phyloP scores from a whole-genome alignment of 441 rosid genomes.

The Lepidium campestre region DNA sequence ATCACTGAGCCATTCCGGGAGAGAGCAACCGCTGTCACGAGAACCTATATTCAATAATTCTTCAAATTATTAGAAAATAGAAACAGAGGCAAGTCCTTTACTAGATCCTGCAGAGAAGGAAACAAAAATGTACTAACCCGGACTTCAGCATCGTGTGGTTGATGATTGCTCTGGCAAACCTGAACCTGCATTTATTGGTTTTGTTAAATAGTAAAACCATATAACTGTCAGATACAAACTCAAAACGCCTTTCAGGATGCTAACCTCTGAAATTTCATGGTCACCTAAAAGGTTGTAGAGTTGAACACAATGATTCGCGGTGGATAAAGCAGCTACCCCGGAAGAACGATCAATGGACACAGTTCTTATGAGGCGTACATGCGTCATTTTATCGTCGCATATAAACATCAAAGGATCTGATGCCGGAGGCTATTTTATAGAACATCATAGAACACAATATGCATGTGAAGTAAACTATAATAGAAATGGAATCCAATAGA shows the following conservation, averaged over 20 bases:
- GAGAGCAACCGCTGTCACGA: slow-evolving; percentile 68
- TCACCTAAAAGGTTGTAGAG: slow-evolving; percentile 82
- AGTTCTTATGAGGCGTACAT: no score
- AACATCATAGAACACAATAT: no score
- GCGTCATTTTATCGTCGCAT: no score
- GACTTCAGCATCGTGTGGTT: slow-evolving; percentile 84
- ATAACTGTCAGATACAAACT: neutral
- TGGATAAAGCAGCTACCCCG: slow-evolving; percentile 74
- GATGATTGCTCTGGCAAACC: slow-evolving; percentile 96
- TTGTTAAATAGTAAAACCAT: slow-evolving; percentile 20
- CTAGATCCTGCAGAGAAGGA: neutral
- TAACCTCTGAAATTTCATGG: slow-evolving; percentile 81
- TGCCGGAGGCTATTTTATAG: no score
- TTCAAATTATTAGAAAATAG: slow-evolving; percentile 16
- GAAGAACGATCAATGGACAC: slow-evolving; percentile 57
- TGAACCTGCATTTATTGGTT: slow-evolving; percentile 48
- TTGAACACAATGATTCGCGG: slow-evolving; percentile 80
- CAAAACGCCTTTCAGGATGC: neutral
- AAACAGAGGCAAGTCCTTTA: neutral
- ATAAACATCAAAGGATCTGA: no score
- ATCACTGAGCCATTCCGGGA: slow-evolving; percentile 81
- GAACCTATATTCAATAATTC: slow-evolving; percentile 39
- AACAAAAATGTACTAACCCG: slow-evolving; percentile 44
- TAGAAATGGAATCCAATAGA: no score
- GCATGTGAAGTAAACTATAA: no score